These are phyloP conservation scores for Cardamine occulta DNA, from an alignment of 345 rosid genomes.

Conservation along the genomic window DNA sequence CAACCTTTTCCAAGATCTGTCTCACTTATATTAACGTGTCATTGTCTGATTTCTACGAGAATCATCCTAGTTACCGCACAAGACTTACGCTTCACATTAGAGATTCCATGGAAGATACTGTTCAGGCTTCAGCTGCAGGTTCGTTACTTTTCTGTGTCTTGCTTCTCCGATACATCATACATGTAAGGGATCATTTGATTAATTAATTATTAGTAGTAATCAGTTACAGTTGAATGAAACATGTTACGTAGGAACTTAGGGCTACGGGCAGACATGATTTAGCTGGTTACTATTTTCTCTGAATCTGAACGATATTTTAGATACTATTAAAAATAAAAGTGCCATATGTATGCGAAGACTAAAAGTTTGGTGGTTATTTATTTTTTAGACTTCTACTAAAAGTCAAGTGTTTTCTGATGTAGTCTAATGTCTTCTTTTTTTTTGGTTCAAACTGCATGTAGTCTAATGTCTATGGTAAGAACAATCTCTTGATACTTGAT, in stretches of 20 bases:
- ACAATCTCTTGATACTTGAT: too few relatives aligned
- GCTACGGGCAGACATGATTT: too few relatives aligned
- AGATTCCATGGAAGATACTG: constrained; percentile 41
- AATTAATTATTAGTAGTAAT: not conserved
- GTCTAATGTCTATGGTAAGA: too few relatives aligned
- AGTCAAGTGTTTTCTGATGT: too few relatives aligned
- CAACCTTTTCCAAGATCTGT: constrained; percentile 26
- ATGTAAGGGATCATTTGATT: not conserved
- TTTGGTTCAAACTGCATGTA: too few relatives aligned
- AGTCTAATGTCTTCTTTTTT: too few relatives aligned
- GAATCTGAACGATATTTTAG: too few relatives aligned
- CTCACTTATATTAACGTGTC: constrained; percentile 39
- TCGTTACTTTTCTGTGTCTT: constrained; percentile 20
- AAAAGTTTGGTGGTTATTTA: too few relatives aligned
- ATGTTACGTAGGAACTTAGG: not conserved
- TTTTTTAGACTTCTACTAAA: too few relatives aligned
- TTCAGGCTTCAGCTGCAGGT: constrained; percentile 50
- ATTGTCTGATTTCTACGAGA: constrained; percentile 38
- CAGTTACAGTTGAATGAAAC: not conserved
- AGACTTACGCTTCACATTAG: constrained; percentile 35
- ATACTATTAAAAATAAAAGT: too few relatives aligned
- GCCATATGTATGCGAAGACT: too few relatives aligned
- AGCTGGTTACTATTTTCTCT: too few relatives aligned
- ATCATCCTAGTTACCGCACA: constrained; percentile 35
- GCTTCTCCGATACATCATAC: not conserved